Evolutionary conservation across 1,139 yeast species (phyloP).

Genomic region (Scheffersomyces titani): DNA sequence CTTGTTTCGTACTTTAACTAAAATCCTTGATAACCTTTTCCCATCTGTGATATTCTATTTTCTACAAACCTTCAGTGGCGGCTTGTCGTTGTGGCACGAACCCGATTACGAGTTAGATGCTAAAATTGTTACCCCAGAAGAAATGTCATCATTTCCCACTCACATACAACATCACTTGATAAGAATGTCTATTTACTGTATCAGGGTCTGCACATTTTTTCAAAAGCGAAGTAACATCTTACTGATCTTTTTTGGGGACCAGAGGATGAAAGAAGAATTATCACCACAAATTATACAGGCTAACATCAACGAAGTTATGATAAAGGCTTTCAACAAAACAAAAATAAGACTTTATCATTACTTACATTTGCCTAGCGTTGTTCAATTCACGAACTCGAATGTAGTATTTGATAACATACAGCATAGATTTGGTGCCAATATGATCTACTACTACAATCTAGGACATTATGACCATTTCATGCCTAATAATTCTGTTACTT

Average conservation of each 20-base stretch:
- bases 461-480: slow-evolving; percentile 12
- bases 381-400: slow-evolving; percentile 9
- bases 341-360: slow-evolving; percentile 17
- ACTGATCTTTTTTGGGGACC: slow-evolving; percentile 20
- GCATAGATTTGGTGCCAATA: slow-evolving; percentile 5
- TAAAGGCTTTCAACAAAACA: slow-evolving; percentile 17
- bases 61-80: slow-evolving; percentile 26
- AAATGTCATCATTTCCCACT: background rate
- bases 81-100: slow-evolving; percentile 15
- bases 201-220: slow-evolving; percentile 23
- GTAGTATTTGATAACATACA: slow-evolving; percentile 9
- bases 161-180: background rate
- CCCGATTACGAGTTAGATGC: slow-evolving; percentile 3
- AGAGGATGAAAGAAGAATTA: slow-evolving; percentile 10
- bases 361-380: slow-evolving; percentile 19
- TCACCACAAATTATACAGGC: slow-evolving; percentile 5
- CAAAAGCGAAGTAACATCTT: slow-evolving; percentile 21
- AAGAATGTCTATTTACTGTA: slow-evolving; percentile 18
- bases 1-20: slow-evolving; percentile 19
- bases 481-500: slow-evolving; percentile 1
- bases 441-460: slow-evolving; percentile 11
- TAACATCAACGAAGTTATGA: slow-evolving; percentile 24
- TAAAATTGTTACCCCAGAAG: background rate
- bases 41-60: slow-evolving; percentile 25
- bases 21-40: slow-evolving; percentile 24